Conservation (phyloP, 495 filamentous ascomycete species). For the Talaromyces ruber region DNA sequence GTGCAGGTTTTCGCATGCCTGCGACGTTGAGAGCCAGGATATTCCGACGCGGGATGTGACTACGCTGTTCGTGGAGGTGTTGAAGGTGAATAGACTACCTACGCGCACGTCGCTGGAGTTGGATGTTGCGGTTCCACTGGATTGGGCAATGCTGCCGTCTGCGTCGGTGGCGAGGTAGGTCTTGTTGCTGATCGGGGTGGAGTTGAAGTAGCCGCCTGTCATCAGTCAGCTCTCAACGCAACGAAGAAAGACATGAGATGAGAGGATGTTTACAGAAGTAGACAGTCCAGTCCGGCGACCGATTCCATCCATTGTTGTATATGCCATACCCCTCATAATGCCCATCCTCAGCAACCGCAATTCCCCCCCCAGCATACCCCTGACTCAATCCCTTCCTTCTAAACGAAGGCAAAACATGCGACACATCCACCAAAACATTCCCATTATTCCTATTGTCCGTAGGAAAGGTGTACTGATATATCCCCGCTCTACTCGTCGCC, state of each 20-base stretch:
- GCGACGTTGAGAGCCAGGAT: slow-evolving; percentile 56
- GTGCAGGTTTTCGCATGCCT: slow-evolving; percentile 53
- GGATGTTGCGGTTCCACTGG: slow-evolving; percentile 18
- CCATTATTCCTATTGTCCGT: background rate
- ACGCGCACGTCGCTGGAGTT: slow-evolving; percentile 20
- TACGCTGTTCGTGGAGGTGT: slow-evolving; percentile 9
- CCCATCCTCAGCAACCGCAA: slow-evolving; percentile 41
- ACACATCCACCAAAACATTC: slow-evolving; percentile 60
- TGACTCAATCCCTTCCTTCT: slow-evolving; percentile 52
- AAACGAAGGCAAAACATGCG: slow-evolving; percentile 58
- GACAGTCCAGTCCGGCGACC: slow-evolving; percentile 51
- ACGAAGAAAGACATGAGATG: slow-evolving; percentile 1
- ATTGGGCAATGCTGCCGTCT: slow-evolving; percentile 19
- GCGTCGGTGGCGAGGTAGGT: slow-evolving; percentile 21
- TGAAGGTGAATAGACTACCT: slow-evolving; percentile 27
- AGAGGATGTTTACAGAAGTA: slow-evolving; percentile 48
- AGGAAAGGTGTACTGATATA: slow-evolving; percentile 57
- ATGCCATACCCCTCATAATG: slow-evolving; percentile 57
- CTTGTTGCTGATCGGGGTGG: slow-evolving; percentile 25
- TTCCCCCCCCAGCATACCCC: slow-evolving; percentile 56
- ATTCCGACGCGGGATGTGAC: slow-evolving; percentile 61
- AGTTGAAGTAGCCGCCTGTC: slow-evolving; percentile 48
- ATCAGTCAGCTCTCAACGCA: background rate
- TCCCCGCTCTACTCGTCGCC: slow-evolving; percentile 52
- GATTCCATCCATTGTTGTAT: slow-evolving; percentile 59